Evolutionary conservation across 495 filamentous ascomycete genomes (phyloP).

Genomic region (Geoglossum glabrum): DNA sequence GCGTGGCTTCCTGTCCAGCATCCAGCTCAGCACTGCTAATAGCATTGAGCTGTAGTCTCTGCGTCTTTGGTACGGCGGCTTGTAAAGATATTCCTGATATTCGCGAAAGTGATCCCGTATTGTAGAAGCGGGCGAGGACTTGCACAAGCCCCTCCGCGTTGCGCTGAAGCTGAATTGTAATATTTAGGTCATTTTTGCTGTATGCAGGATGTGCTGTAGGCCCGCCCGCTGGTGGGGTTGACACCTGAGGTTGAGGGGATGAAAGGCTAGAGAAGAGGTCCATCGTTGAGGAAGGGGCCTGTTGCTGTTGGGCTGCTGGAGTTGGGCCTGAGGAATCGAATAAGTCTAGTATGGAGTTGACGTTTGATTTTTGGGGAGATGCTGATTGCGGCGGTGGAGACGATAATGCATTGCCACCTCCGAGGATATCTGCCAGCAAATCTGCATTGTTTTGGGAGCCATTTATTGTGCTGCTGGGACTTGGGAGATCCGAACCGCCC

Average conservation of each 20-base stretch:
- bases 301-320: constrained; percentile 20
- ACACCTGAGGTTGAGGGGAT: constrained; percentile 28
- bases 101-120: constrained; percentile 40
- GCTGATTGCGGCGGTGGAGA: constrained; percentile 30
- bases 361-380: constrained; percentile 36
- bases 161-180: constrained; percentile 66
- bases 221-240: constrained; percentile 15
- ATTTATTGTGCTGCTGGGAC: constrained; percentile 30
- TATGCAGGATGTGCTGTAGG: constrained; percentile 44
- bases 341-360: constrained; percentile 73
- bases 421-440: constrained; percentile 73
- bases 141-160: constrained; percentile 52
- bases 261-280: constrained; percentile 24
- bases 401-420: constrained; percentile 29
- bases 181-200: constrained; percentile 62
- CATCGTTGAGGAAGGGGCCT: constrained; percentile 8
- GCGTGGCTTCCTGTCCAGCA: constrained; percentile 62
- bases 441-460: constrained; percentile 65
- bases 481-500: constrained; percentile 50
- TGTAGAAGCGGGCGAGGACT: constrained; percentile 65
- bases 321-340: constrained; percentile 29
- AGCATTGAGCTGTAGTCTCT: constrained; percentile 73
- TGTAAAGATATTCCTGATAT: constrained; percentile 62
- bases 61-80: constrained; percentile 88
- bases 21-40: constrained; percentile 63